Percentiles rank a stretch among this genome's conserved stretches.
These are phyloP conservation scores for Macrolepiota dolichaula DNA, from an alignment of 768 basidiomycete genomes.

Conservation along the genomic window DNA sequence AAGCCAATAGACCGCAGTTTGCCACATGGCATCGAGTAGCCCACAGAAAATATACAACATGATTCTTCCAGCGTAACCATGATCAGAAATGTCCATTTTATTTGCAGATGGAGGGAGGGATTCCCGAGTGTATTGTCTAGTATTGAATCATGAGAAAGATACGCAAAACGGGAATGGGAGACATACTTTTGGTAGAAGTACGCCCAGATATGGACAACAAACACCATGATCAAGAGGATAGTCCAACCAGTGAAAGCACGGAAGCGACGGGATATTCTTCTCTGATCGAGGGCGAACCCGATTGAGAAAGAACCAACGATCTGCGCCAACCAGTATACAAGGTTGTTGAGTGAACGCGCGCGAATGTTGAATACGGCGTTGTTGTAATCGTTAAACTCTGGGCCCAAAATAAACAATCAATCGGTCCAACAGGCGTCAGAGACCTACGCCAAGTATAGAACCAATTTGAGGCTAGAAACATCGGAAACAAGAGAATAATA, in stretches of 20 bases:
- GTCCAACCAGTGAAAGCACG: constrained; percentile 74
- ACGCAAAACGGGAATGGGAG: neutral
- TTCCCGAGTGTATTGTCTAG: constrained; percentile 55
- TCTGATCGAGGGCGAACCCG: constrained; percentile 62
- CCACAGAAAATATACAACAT: constrained; percentile 72
- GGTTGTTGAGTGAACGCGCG: constrained; percentile 68
- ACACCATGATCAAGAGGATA: constrained; percentile 65
- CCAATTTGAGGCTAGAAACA: constrained; percentile 83
- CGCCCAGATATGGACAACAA: constrained; percentile 72
- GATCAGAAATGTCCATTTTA: constrained; percentile 61
- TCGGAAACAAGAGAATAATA: constrained; percentile 74
- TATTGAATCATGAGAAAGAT: constrained; percentile 12
- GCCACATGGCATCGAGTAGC: constrained; percentile 81
- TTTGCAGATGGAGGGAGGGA: constrained; percentile 32
- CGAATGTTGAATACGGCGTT: constrained; percentile 76
- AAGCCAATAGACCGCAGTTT: constrained; percentile 77
- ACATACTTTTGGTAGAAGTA: constrained; percentile 70
- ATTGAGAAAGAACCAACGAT: constrained; percentile 72
- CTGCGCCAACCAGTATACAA: constrained; percentile 80
- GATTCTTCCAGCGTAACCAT: constrained; percentile 49
- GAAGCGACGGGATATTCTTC: constrained; percentile 50
- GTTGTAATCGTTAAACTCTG: constrained; percentile 79
- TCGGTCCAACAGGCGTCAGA: neutral
- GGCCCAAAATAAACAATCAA: constrained; percentile 3
- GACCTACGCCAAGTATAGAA: constrained; percentile 80